These are phyloP conservation scores for Scutellaria minor DNA, from an alignment of 257 asterid species.

Conservation along the genomic window DNA sequence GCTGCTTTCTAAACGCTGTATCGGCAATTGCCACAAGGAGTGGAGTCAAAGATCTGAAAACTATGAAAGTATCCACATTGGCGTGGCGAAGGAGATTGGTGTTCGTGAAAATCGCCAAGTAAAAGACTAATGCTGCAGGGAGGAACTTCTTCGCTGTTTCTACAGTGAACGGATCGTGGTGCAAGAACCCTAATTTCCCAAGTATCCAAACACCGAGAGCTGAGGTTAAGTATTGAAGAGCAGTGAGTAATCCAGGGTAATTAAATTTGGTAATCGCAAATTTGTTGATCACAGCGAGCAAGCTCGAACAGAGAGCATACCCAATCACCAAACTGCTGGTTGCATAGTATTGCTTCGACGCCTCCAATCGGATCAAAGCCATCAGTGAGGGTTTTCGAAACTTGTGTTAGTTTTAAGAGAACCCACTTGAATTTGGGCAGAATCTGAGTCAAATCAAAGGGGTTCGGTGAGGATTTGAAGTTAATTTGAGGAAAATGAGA, in stretches of 20 bases:
- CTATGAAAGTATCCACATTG: constrained; percentile 93
- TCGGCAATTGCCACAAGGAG: constrained; percentile 92
- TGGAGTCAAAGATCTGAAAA: constrained; percentile 85
- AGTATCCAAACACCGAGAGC: constrained; percentile 85
- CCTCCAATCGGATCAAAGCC: constrained; percentile 56
- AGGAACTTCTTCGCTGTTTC: constrained; percentile 88
- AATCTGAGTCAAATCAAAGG: constrained; percentile 28
- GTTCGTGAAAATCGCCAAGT: constrained; percentile 86
- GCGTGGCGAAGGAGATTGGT: constrained; percentile 95
- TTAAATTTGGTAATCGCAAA: constrained; percentile 89
- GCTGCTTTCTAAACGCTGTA: constrained; percentile 80
- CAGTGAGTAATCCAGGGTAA: constrained; percentile 92
- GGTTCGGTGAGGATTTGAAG: neutral
- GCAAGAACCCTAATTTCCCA: constrained; percentile 76
- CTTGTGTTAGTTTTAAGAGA: neutral
- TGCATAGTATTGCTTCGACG: constrained; percentile 66
- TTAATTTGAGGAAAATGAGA: neutral
- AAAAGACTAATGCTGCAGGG: constrained; percentile 92
- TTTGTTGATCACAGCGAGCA: constrained; percentile 90
- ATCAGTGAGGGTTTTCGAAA: constrained; percentile 32
- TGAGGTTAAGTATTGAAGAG: constrained; percentile 88
- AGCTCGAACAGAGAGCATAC: constrained; percentile 94
- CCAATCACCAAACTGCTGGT: constrained; percentile 87
- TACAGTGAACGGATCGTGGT: constrained; percentile 74
- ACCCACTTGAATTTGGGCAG: neutral